A percentile compares a stretch with the other conserved stretches of the same genome.
These are phyloP conservation scores for Baorangia bicolor DNA, from an alignment of 768 basidiomycete genomes.

Conservation along the genomic window DNA sequence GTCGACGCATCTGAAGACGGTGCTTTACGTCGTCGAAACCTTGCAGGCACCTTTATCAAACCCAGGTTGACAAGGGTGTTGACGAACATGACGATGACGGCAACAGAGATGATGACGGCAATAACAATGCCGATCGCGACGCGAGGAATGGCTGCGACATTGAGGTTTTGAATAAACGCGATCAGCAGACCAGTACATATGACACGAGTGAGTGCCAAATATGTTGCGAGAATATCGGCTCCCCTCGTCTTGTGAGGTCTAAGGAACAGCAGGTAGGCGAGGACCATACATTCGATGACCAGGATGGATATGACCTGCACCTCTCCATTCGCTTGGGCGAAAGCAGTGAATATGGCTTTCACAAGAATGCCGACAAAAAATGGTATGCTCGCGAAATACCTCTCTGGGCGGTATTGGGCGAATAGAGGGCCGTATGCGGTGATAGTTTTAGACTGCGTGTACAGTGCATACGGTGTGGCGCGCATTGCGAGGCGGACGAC, in stretches of 20 bases:
- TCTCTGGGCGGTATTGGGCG: conserved; percentile 61
- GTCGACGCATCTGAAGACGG: conserved; percentile 15
- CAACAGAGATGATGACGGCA: conserved; percentile 68
- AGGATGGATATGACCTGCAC: conserved; percentile 70
- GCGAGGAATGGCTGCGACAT: conserved; percentile 72
- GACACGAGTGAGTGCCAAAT: conserved; percentile 66
- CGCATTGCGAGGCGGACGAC: conserved; percentile 48
- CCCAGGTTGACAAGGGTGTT: conserved; percentile 59
- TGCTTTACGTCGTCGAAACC: conserved; percentile 16
- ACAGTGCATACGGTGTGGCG: conserved; percentile 39
- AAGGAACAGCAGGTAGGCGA: conserved; percentile 51
- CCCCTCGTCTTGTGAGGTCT: conserved; percentile 68
- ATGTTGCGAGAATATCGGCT: conserved; percentile 67
- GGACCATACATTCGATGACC: conserved; percentile 60
- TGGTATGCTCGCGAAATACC: conserved; percentile 66
- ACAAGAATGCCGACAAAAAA: conserved; percentile 58
- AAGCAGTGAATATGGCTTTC: conserved; percentile 71
- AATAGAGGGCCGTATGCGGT: conserved; percentile 56
- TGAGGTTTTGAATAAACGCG: conserved; percentile 67
- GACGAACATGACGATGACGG: conserved; percentile 65
- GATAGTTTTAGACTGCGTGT: conserved; percentile 37
- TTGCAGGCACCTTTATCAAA: conserved; percentile 26
- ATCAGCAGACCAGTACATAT: conserved; percentile 70
- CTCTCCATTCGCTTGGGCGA: conserved; percentile 57
- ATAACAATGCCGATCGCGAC: conserved; percentile 77